phyloP scores from a whole-genome alignment of 495 filamentous ascomycete genomes.

The Entonaema liquescens region DNA sequence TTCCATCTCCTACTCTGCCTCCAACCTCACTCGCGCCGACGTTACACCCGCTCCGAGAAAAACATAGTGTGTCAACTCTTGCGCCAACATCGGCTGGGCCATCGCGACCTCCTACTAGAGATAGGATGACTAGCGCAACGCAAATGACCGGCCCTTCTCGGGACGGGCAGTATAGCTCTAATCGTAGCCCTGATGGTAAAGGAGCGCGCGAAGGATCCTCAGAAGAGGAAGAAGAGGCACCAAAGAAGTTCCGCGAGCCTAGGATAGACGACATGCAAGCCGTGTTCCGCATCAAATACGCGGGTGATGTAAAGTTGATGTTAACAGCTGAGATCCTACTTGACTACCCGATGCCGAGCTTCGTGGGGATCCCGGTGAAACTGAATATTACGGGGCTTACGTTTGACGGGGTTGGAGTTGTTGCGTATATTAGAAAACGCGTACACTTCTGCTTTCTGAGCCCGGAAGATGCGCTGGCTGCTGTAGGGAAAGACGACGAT shows the following conservation, averaged over 20 bases:
- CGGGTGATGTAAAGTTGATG: conserved; percentile 82
- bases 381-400: conserved; percentile 92
- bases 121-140: conserved; percentile 26
- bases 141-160: conserved; percentile 31
- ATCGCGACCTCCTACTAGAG: conserved; percentile 60
- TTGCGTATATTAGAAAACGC: conserved; percentile 85
- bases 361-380: conserved; percentile 90
- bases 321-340: conserved; percentile 93
- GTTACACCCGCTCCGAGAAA: conserved; percentile 51
- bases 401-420: conserved; percentile 91
- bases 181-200: conserved; percentile 24
- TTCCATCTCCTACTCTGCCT: conserved; percentile 18
- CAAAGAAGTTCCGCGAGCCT: conserved; percentile 56
- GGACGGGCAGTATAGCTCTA: background rate
- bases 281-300: conserved; percentile 86
- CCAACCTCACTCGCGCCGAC: conserved; percentile 37
- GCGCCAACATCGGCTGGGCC: conserved; percentile 56
- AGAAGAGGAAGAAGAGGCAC: conserved; percentile 43
- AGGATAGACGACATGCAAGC: conserved; percentile 81
- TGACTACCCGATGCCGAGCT: conserved; percentile 97
- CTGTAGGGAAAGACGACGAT: conserved; percentile 64
- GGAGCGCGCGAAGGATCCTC: conserved; percentile 9
- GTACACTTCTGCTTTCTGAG: conserved; percentile 93
- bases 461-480: conserved; percentile 81
- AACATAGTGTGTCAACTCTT: conserved; percentile 63